Evolutionary conservation across 805 yeast genomes (phyloP).

Genomic region (Yarrowia osloensis): DNA sequence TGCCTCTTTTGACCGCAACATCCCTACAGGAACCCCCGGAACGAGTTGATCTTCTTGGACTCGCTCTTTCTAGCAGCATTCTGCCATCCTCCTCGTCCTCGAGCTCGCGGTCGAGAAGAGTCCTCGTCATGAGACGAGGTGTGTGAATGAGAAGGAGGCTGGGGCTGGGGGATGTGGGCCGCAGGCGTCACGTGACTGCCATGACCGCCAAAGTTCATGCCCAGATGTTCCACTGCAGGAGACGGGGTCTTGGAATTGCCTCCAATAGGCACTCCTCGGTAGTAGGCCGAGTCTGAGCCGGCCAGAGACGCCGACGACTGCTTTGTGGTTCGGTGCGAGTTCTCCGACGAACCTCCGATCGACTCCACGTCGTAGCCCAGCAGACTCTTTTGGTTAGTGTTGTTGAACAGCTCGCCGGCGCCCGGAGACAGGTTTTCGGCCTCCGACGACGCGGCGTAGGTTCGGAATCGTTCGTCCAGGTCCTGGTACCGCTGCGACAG

Average conservation of each 20-base stretch:
- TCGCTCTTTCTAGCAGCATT: slow-evolving; percentile 21
- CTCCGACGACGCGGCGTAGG: slow-evolving; percentile 20
- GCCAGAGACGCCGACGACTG: slow-evolving; percentile 16
- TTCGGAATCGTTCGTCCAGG: slow-evolving; percentile 38
- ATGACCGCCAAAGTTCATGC: slow-evolving; percentile 14
- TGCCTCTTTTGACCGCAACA: not conserved
- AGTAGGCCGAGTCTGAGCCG: slow-evolving; percentile 3
- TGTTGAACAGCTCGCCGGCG: slow-evolving; percentile 8
- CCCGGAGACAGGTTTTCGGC: slow-evolving; percentile 20
- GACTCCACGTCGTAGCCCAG: slow-evolving; percentile 20
- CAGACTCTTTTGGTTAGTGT: slow-evolving; percentile 16
- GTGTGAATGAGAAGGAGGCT: not conserved
- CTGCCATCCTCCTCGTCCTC: slow-evolving; percentile 23
- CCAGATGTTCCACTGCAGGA: slow-evolving; percentile 14
- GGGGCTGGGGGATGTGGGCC: not conserved
- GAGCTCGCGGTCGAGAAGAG: not conserved
- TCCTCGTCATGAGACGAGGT: not conserved
- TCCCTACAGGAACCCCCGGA: slow-evolving; percentile 6
- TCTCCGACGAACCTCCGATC: slow-evolving; percentile 4
- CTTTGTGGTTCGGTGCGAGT: slow-evolving; percentile 17
- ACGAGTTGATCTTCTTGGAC: slow-evolving; percentile 11
- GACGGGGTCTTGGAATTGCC: slow-evolving; percentile 11
- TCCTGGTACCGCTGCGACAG: slow-evolving; percentile 37
- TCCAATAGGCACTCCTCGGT: slow-evolving; percentile 13
- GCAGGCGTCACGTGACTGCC: not conserved